Base-by-base conservation (phyloP, 257 asterid species). In the Handroanthus guayacan region DNA sequence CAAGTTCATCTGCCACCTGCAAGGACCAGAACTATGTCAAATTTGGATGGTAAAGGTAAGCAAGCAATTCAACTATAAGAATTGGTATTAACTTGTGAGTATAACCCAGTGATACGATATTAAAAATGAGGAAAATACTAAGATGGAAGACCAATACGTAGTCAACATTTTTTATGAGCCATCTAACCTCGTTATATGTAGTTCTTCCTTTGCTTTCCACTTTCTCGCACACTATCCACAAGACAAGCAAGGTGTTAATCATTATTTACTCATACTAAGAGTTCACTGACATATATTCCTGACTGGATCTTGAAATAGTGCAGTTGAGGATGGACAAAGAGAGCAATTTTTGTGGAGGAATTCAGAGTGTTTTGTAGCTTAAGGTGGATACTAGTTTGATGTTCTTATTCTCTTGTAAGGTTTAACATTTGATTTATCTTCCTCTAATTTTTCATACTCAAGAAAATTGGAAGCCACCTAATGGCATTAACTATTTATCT, bases 1-100 rank as follows among this genome's bases (percentile, higher is more conserved):
- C 97, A 77, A 92, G 97, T 81, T 92, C 97, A 84, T 92, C 97
- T 34, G 97, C 95, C 75, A 92, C 97, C 97, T 92, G 92, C 37
- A 51, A 67, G 60, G 20, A 67, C 71, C 69, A 51, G 76, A 12
- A 39, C 39, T 54, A 55, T 70, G 65, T 80, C 72, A 81, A 63
- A 51, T 69, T 64, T 48, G 43, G 65, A 71, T 55, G 50, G 72
- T 66, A 72, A 25, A 12, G 58, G 44, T 10, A 52, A 31, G 61
- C 45, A 7, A 60, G 52, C 51, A 71, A 20, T 56, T 54, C 62
- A 69, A 65, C 8, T 9, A 17, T 75, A 20, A 20, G 9, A 56
- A 55, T n/a, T 12, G 55, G 25, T 67, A 5, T 41, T 9, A 67
- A 68, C 4, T 74, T 3, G 45, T n/a, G 17, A 34, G 16, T 62